phyloP scores from a whole-genome alignment of 257 asterid species.

The Salvia splendens region DNA sequence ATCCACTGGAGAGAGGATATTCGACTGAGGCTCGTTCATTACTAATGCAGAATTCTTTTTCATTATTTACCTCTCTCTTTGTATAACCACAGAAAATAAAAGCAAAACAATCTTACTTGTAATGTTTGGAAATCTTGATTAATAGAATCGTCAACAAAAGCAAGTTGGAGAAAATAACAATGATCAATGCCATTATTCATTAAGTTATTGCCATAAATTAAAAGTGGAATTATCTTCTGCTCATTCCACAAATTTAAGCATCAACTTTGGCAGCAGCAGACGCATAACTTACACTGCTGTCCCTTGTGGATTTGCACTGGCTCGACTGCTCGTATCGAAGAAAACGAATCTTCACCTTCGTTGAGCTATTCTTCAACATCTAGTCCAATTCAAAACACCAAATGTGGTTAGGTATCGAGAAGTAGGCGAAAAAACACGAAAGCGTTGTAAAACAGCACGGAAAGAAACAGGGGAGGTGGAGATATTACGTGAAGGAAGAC shows the following conservation, averaged over 20 bases:
- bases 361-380: conserved; percentile 78
- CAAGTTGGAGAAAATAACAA: not conserved
- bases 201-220: conserved; percentile 21
- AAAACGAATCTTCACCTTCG: conserved; percentile 70
- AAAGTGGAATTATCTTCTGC: conserved; percentile 8
- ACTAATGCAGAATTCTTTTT: too few species aligned
- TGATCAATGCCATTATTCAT: not conserved
- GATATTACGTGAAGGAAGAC: conserved; percentile 88
- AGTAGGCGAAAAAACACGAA: not conserved
- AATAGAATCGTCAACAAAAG: too few species aligned
- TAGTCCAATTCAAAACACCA: conserved; percentile 35
- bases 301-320: conserved; percentile 80
- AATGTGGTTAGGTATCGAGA: conserved; percentile 24
- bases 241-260: conserved; percentile 37
- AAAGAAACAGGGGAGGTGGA: conserved; percentile 26
- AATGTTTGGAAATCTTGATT: conserved; percentile 23
- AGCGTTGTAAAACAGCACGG: not conserved
- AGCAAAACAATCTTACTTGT: not conserved
- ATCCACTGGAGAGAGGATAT: conserved; percentile 88
- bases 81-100: too few species aligned
- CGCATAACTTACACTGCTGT: conserved; percentile 98
- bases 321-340: conserved; percentile 93
- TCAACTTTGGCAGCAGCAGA: conserved; percentile 87
- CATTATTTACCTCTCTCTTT: too few species aligned
- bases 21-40: conserved; percentile 50